Evolutionary conservation across 495 filamentous ascomycete species (phyloP), one percentile per base, ranked within the genome.

Genomic region (Melanomma pulvis-pyrius): DNA sequence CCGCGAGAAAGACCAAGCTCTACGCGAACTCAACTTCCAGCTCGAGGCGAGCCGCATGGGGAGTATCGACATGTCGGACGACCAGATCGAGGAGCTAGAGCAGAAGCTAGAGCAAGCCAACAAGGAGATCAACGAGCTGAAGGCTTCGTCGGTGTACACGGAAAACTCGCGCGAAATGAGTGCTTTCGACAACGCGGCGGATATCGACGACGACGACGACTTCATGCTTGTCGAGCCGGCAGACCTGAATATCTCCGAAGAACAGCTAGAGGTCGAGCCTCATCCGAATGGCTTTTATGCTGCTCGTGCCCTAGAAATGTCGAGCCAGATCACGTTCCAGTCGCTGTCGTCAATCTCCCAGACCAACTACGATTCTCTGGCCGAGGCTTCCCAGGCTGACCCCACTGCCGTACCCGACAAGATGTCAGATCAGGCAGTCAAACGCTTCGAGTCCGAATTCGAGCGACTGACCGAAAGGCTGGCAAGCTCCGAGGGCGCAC

Each of bases 371-470:
- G 54, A 71, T 13, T 21, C 50, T 13, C 69, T 68, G 0, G 48
- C 54, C 30, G 50, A 59, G 0, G 49, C 56, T 8, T 55, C 60
- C 0, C 69, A 76, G 25, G 17, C 36, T 26, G 47, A 61, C 19
- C 57, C 65, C 8, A 36, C 25, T 17, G 21, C 46, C 30, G 30
- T 73, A 36, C 65, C 64, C 8, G 72, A 76, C 51, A 48, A 55
- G n/a, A 63, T 58, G 13, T 73, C 68, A 19, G 70, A 75, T 15
- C 56, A 41, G 24, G 73, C 76, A 46, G 52, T 73, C 26, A 25
- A 53, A 22, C 44, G 61, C 13, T 79, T 69, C 63, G 64, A 79
- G 52, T 48, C 66, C 1, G 74, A 73, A 32, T 67, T 77, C 41
- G 48, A 63, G 19, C 30, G 25, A 0, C 50, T 74, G 6, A 64